These are phyloP conservation scores for Pleurotus ostreatus DNA, from an alignment of 768 basidiomycete species.

Conservation along the genomic window DNA sequence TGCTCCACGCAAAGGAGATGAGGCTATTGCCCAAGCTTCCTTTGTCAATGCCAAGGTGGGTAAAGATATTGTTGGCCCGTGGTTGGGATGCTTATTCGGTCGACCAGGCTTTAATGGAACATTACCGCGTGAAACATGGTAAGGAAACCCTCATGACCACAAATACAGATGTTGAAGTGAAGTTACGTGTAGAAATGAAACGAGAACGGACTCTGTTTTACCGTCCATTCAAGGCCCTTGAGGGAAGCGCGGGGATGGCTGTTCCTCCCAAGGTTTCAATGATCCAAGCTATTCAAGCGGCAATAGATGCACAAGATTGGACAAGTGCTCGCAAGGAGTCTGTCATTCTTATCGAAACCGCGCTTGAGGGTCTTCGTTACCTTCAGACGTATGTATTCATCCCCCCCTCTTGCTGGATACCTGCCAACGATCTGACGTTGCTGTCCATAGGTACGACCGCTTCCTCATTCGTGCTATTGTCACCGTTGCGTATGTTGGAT, in stretches of 20 bases:
- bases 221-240: slow-evolving; percentile 52
- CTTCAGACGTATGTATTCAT: slow-evolving; percentile 56
- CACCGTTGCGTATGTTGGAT: slow-evolving; percentile 68
- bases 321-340: slow-evolving; percentile 45
- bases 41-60: slow-evolving; percentile 62
- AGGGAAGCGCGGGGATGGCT: slow-evolving; percentile 21
- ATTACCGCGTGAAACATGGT: slow-evolving; percentile 79
- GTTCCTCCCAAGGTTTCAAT: slow-evolving; percentile 28
- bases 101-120: slow-evolving; percentile 61
- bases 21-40: slow-evolving; percentile 47
- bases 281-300: slow-evolving; percentile 38
- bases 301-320: slow-evolving; percentile 42
- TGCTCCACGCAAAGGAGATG: slow-evolving; percentile 38
- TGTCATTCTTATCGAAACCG: slow-evolving; percentile 44
- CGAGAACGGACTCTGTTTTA: slow-evolving; percentile 54
- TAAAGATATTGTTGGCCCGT: background rate
- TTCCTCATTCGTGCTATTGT: slow-evolving; percentile 68
- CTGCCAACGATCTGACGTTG: no score
- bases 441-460: slow-evolving; percentile 47
- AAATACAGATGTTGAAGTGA: slow-evolving; percentile 3
- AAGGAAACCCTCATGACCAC: slow-evolving; percentile 12
- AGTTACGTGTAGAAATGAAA: slow-evolving; percentile 50
- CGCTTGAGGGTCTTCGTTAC: slow-evolving; percentile 66
- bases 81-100: background rate
- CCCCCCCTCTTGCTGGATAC: no score